Conservation (phyloP, 495 filamentous ascomycete species). For the Filosporella fistucella region DNA sequence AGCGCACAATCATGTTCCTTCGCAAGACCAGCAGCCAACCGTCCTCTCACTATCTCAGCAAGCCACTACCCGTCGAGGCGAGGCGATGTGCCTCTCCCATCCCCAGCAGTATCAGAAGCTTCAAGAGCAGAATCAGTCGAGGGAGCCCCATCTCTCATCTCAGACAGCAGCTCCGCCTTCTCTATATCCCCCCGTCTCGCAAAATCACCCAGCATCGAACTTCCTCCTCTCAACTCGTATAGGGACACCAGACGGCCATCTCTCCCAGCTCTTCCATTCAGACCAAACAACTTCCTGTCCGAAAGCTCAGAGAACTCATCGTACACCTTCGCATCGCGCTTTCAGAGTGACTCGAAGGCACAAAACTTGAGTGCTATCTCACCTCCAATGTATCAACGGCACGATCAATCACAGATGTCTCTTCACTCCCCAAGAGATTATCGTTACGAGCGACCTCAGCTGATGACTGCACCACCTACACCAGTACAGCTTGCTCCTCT, state of each 20-base stretch:
- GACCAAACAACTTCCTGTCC: conserved; percentile 9
- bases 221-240: conserved; percentile 18
- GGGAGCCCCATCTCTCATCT: conserved; percentile 66
- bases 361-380: neutral
- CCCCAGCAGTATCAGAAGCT: conserved; percentile 58
- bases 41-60: conserved; percentile 31
- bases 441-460: conserved; percentile 10
- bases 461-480: conserved; percentile 19
- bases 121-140: conserved; percentile 57
- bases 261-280: conserved; percentile 17
- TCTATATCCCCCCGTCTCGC: conserved; percentile 47
- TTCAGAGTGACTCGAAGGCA: conserved; percentile 10
- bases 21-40: conserved; percentile 11
- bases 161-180: conserved; percentile 62
- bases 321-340: conserved; percentile 9
- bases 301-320: conserved; percentile 13
- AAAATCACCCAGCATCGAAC: conserved; percentile 24
- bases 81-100: conserved; percentile 61
- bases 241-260: conserved; percentile 18
- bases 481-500: conserved; percentile 23
- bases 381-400: neutral
- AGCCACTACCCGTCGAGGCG: conserved; percentile 34
- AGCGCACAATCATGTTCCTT: conserved; percentile 17
- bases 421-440: conserved; percentile 3
- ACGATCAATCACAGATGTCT: neutral